Evolutionary conservation across 2,329 filamentous ascomycete species (phyloP).

Genomic region (Fusarium chaquense): DNA sequence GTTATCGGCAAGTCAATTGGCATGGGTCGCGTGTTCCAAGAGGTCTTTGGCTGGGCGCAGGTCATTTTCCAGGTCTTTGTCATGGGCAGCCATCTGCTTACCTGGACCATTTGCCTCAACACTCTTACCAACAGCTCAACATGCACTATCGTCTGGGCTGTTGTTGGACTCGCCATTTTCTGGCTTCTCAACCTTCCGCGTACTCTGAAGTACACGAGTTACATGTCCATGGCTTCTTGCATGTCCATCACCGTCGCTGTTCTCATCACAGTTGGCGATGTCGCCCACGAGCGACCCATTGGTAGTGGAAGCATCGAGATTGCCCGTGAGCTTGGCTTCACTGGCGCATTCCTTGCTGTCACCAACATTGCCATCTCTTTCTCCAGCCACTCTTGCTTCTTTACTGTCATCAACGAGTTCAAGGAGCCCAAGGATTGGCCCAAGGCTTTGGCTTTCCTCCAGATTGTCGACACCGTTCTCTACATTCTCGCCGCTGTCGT

Average conservation of each 20-base stretch:
- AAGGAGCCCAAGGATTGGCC: slow-evolving; percentile 62
- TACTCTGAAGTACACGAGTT: slow-evolving; percentile 72
- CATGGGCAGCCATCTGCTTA: slow-evolving; percentile 76
- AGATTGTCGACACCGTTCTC: slow-evolving; percentile 68
- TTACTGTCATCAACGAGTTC: slow-evolving; percentile 74
- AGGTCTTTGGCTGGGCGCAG: slow-evolving; percentile 70
- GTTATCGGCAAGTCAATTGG: slow-evolving; percentile 62
- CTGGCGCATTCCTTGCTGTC: slow-evolving; percentile 67
- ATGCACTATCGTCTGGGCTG: slow-evolving; percentile 73
- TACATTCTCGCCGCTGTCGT: slow-evolving; percentile 75
- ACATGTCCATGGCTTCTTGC: slow-evolving; percentile 72
- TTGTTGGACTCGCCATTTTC: slow-evolving; percentile 70
- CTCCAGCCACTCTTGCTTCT: slow-evolving; percentile 75
- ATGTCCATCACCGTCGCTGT: slow-evolving; percentile 72
- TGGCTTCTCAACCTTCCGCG: slow-evolving; percentile 70
- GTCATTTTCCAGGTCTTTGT: slow-evolving; percentile 74
- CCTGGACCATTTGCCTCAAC: slow-evolving; percentile 75
- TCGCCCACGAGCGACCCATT: slow-evolving; percentile 62
- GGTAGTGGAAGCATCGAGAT: slow-evolving; percentile 52
- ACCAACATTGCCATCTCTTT: slow-evolving; percentile 77
- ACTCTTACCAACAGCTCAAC: slow-evolving; percentile 69
- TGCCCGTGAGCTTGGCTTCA: slow-evolving; percentile 58
- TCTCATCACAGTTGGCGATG: slow-evolving; percentile 71
- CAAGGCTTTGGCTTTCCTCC: slow-evolving; percentile 64
- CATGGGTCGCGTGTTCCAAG: slow-evolving; percentile 66